These are phyloP conservation scores for Fusarium heterosporum DNA, from an alignment of 2,329 filamentous ascomycete genomes.

Conservation along the genomic window DNA sequence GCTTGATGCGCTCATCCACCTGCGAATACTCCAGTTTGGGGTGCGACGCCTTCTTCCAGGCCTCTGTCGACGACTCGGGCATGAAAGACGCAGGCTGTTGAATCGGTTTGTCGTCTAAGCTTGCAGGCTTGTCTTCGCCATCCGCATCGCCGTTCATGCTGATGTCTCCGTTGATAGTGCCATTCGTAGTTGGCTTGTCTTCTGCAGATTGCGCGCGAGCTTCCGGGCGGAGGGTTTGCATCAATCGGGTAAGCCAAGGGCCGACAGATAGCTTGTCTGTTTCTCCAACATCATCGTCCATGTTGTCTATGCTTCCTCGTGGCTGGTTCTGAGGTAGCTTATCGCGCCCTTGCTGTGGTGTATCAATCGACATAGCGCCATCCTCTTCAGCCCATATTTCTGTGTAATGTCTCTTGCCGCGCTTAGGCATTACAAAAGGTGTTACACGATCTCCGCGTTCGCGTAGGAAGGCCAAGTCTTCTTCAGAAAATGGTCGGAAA, in stretches of 20 bases:
- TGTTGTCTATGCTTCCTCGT: constrained; percentile 84
- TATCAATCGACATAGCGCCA: constrained; percentile 79
- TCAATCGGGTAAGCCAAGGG: constrained; percentile 83
- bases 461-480: constrained; percentile 91
- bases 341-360: constrained; percentile 69
- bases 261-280: constrained; percentile 91
- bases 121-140: constrained; percentile 51
- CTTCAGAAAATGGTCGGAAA: constrained; percentile 88
- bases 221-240: constrained; percentile 85
- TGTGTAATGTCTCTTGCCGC: constrained; percentile 85
- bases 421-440: constrained; percentile 87
- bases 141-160: constrained; percentile 63
- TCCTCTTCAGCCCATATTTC: constrained; percentile 97
- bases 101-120: constrained; percentile 53
- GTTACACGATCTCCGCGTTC: constrained; percentile 87
- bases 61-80: constrained; percentile 78
- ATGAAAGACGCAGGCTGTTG: constrained; percentile 81
- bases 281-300: constrained; percentile 87
- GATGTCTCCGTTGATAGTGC: constrained; percentile 65
- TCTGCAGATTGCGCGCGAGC: constrained; percentile 67
- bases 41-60: constrained; percentile 82
- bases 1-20: constrained; percentile 90
- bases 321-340: constrained; percentile 82
- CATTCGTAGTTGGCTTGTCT: constrained; percentile 66
- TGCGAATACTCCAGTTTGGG: constrained; percentile 85